Percentiles rank a stretch among this genome's conserved stretches.
Evolutionary conservation across 805 yeast species (phyloP).

Genomic region (Cyberlindnera euphorbiiphila): DNA sequence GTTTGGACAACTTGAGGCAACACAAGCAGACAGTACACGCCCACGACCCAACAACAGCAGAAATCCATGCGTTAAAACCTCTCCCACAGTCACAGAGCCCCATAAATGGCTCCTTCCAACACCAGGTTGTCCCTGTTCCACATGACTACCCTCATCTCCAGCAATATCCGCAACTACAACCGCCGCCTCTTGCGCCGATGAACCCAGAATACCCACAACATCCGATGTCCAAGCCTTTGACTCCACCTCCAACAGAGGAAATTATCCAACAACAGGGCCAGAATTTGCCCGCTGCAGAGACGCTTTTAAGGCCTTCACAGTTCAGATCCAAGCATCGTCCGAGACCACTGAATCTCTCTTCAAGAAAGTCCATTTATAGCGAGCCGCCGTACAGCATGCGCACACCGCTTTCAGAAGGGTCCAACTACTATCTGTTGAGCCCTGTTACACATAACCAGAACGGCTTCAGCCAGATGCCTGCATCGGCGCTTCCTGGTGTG

Average conservation of each 20-base stretch:
- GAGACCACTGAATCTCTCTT: constrained; percentile 21
- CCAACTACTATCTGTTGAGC: constrained; percentile 17
- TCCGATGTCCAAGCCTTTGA: constrained; percentile 2
- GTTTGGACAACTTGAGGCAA: constrained; percentile 86
- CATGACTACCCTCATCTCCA: constrained; percentile 6
- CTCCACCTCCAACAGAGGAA: constrained; percentile 6
- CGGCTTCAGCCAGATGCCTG: constrained; percentile 5
- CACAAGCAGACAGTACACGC: constrained; percentile 85
- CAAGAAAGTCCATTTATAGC: constrained; percentile 14
- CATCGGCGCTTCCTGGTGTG: constrained; percentile 19
- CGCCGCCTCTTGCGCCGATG: constrained; percentile 1
- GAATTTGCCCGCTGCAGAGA: constrained; percentile 16
- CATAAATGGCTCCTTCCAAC: constrained; percentile 3
- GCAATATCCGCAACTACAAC: constrained; percentile 2
- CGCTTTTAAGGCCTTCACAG: constrained; percentile 22
- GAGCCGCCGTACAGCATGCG: constrained; percentile 24
- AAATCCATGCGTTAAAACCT: constrained; percentile 5
- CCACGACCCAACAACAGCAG: constrained; percentile 16
- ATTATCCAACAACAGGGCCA: constrained; percentile 8
- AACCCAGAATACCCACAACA: constrained; percentile 4
- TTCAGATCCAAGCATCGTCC: constrained; percentile 28
- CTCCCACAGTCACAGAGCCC: constrained; percentile 9
- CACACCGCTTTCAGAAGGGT: constrained; percentile 22
- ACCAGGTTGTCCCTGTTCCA: constrained; percentile 1
- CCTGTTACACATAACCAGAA: constrained; percentile 18